A percentile compares a stretch with the other conserved stretches of the same genome.
phyloP scores from a whole-genome alignment of 2,329 filamentous ascomycete species.

The Calonectria multiphialidica region DNA sequence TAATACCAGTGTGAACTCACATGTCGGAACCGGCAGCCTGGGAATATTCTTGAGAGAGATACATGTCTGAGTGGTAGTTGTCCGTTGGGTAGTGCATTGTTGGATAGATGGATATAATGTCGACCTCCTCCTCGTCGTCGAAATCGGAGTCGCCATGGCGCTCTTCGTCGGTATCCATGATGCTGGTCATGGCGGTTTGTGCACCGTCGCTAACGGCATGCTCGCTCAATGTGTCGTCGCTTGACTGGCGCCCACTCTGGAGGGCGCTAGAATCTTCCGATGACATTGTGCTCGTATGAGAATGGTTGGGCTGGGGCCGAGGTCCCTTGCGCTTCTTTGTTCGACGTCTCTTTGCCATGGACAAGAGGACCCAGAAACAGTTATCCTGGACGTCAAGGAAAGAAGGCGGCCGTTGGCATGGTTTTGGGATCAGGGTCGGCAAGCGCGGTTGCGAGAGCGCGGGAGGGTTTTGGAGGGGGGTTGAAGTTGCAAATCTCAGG shows the following conservation, averaged over 20 bases:
- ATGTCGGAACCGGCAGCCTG: constrained; percentile 45
- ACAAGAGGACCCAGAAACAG: constrained; percentile 29
- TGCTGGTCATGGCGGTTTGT: constrained; percentile 53
- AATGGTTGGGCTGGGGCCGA: constrained; percentile 37
- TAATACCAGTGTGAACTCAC: constrained; percentile 51
- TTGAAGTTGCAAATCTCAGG: constrained; percentile 3
- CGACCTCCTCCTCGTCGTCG: constrained; percentile 48
- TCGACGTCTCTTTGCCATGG: constrained; percentile 52
- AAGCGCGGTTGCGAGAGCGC: constrained; percentile 30
- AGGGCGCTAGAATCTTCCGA: constrained; percentile 46
- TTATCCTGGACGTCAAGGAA: constrained; percentile 36
- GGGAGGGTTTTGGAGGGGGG: constrained; percentile 19
- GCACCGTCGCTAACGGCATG: constrained; percentile 47
- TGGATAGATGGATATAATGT: constrained; percentile 59
- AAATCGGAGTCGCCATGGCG: constrained; percentile 37
- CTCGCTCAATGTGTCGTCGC: constrained; percentile 49
- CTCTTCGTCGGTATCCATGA: constrained; percentile 50
- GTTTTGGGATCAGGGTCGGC: constrained; percentile 30
- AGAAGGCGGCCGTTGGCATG: constrained; percentile 37
- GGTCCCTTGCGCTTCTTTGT: constrained; percentile 44
- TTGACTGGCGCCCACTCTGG: constrained; percentile 47
- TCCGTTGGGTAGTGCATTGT: constrained; percentile 54
- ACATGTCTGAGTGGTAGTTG: constrained; percentile 52
- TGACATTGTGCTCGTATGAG: constrained; percentile 46
- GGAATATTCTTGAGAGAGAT: constrained; percentile 46